Evolutionary conservation across 2,329 filamentous ascomycete genomes (phyloP).

Genomic region (Cladosporium sp.): DNA sequence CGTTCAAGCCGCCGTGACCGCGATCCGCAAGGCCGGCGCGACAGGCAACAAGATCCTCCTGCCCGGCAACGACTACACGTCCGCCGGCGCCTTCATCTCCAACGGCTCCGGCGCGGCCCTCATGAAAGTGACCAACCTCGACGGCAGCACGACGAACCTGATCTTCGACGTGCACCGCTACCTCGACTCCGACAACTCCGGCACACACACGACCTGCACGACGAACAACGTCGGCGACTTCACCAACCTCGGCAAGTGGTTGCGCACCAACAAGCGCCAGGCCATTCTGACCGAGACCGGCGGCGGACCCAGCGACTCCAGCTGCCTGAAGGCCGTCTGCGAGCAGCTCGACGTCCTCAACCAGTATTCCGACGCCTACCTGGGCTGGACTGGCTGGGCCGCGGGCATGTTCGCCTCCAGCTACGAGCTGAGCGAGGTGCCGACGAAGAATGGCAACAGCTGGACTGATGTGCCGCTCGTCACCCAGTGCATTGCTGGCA

Average conservation of each 20-base stretch:
- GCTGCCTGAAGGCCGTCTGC: slow-evolving; percentile 32
- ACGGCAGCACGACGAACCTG: slow-evolving; percentile 27
- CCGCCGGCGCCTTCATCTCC: slow-evolving; percentile 12
- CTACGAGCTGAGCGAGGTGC: slow-evolving; percentile 26
- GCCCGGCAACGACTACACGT: slow-evolving; percentile 51
- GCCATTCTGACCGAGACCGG: slow-evolving; percentile 40
- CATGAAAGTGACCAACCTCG: slow-evolving; percentile 16
- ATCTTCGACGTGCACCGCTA: slow-evolving; percentile 40
- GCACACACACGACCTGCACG: slow-evolving; percentile 31
- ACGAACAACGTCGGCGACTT: slow-evolving; percentile 32
- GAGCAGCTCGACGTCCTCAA: slow-evolving; percentile 25
- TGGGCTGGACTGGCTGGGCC: slow-evolving; percentile 30
- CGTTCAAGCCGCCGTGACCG: slow-evolving; percentile 57
- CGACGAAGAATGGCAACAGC: slow-evolving; percentile 18
- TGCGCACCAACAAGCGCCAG: slow-evolving; percentile 32
- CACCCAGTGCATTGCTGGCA: slow-evolving; percentile 25
- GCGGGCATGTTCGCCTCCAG: slow-evolving; percentile 25
- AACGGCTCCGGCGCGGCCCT: slow-evolving; percentile 8
- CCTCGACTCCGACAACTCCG: slow-evolving; percentile 35
- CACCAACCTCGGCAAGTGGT: slow-evolving; percentile 31
- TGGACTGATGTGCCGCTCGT: slow-evolving; percentile 25
- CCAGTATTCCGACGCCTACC: slow-evolving; percentile 26
- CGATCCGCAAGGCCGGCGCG: slow-evolving; percentile 61
- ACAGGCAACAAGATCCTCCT: slow-evolving; percentile 57
- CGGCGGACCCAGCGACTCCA: slow-evolving; percentile 31